Evolutionary conservation across 2,329 filamentous ascomycete genomes (phyloP), one percentile per base, ranked within the genome.

Genomic region (Elsinoe australis): DNA sequence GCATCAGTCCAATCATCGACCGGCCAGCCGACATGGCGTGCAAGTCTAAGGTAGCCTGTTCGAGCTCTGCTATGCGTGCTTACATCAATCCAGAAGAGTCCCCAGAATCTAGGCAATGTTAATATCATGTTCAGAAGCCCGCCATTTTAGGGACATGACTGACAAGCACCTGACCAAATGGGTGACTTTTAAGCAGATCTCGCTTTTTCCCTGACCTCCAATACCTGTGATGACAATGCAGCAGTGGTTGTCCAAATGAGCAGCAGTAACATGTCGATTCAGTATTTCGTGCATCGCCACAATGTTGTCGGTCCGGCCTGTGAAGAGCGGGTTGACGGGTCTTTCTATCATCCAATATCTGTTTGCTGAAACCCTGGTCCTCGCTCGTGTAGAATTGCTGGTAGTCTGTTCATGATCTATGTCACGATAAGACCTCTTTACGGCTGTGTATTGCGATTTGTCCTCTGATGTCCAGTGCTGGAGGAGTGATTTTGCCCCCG

Each of bases 401-500:
- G 32, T 15, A 9, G 9, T 3, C 4, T 8, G n/a, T 35, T 35
- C 32, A 4, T 8, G 9, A 3, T 35, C 15, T 15, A 3, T 15
- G 15, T 3, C 12, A 3, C 19, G 3, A 12, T 14, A 14, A 14
- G 7, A 3, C 3, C 29, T 10, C 29, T 31, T 31, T 3, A 31
- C 14, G 3, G 3, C 14, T 3, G 3, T 31, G 29, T 10, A n/a
- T n/a, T 3, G 7, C 29, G 10, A 8, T 3, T 31, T 31, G 29
- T 31, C 3, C 10, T 31, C n/a, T 3, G 29, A 14, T 31, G 33
- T 17, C 33, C 33, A 35, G 12, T 18, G 9, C 4, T 35, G 4
- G 9, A 53, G 33, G 4, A 54, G 33, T 9, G 33, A 38, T 10
- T 51, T 51, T 14, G 29, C 15, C 24, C n/a, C 47, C 1, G 51